Conservation (phyloP, 306 rosid genomes). For the Neltuma alba region DNA sequence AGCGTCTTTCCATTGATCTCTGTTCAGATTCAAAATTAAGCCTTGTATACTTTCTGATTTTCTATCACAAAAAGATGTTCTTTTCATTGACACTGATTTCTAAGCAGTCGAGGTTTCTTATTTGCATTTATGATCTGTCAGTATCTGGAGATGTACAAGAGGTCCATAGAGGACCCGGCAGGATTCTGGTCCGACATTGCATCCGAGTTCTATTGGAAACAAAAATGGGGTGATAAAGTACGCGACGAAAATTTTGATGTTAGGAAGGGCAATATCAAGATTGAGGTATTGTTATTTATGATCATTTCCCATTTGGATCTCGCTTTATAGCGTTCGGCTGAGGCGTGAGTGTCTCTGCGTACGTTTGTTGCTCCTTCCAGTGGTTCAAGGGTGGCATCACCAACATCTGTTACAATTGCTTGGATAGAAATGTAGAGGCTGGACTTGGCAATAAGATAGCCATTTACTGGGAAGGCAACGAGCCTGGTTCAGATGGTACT, state of each 20-base stretch:
- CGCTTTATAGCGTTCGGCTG: conserved; percentile 5
- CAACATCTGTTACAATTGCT: conserved; percentile 91
- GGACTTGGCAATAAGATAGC: conserved; percentile 85
- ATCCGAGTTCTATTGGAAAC: conserved; percentile 75
- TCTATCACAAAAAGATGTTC: neutral
- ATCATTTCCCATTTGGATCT: conserved; percentile 27
- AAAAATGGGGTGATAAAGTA: conserved; percentile 68
- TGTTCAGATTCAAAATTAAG: neutral
- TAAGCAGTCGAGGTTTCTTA: neutral
- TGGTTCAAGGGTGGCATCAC: conserved; percentile 98
- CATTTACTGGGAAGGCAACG: conserved; percentile 91
- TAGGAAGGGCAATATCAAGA: conserved; percentile 69
- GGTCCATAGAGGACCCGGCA: conserved; percentile 88
- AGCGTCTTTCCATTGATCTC: neutral
- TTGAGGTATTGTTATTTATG: conserved; percentile 60
- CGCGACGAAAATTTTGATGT: conserved; percentile 77
- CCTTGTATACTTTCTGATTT: conserved; percentile 5
- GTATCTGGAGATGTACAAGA: conserved; percentile 83
- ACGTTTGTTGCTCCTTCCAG: conserved; percentile 47
- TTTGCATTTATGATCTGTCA: conserved; percentile 34
- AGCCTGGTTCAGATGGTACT: conserved; percentile 66
- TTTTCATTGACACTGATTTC: neutral
- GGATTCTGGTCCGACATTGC: conserved; percentile 97
- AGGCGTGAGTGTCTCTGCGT: conserved; percentile 18
- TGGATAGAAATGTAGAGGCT: conserved; percentile 81